These are phyloP conservation scores for Umbellularia californica DNA, from an alignment of 164 flowering plant genomes.

Conservation along the genomic window DNA sequence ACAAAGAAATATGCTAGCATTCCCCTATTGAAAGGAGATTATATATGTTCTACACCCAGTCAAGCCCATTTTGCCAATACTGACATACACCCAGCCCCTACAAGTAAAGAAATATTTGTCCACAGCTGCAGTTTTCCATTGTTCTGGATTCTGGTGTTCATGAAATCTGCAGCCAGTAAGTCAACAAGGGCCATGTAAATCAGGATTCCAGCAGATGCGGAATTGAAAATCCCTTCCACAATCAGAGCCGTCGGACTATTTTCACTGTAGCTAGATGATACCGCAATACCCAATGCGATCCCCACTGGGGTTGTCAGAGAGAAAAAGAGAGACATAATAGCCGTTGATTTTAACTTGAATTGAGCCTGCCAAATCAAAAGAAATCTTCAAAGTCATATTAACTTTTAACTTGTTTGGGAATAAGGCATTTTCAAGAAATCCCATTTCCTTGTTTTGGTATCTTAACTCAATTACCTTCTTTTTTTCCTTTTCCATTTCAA, in stretches of 20 bases:
- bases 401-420: not conserved
- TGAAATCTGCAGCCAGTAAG: constrained; percentile 39
- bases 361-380: constrained; percentile 27
- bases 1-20: too few relatives aligned
- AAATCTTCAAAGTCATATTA: not conserved
- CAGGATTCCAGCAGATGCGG: constrained; percentile 43
- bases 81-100: constrained; percentile 40
- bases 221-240: constrained; percentile 35
- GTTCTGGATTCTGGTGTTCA: constrained; percentile 28
- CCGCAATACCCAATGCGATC: constrained; percentile 36
- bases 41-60: not conserved
- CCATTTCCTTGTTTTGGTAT: too few relatives aligned
- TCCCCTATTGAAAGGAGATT: too few relatives aligned
- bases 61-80: constrained; percentile 28
- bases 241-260: constrained; percentile 33
- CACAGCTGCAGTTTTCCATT: constrained; percentile 28
- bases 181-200: constrained; percentile 48
- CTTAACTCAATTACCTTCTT: not conserved
- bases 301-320: constrained; percentile 44
- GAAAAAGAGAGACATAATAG: constrained; percentile 34
- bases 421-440: not conserved
- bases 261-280: constrained; percentile 27
- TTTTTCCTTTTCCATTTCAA: not conserved
- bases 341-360: constrained; percentile 18
- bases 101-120: constrained; percentile 23